Conservation (phyloP, 805 yeast species). For the Middelhovenomyces tepae region DNA sequence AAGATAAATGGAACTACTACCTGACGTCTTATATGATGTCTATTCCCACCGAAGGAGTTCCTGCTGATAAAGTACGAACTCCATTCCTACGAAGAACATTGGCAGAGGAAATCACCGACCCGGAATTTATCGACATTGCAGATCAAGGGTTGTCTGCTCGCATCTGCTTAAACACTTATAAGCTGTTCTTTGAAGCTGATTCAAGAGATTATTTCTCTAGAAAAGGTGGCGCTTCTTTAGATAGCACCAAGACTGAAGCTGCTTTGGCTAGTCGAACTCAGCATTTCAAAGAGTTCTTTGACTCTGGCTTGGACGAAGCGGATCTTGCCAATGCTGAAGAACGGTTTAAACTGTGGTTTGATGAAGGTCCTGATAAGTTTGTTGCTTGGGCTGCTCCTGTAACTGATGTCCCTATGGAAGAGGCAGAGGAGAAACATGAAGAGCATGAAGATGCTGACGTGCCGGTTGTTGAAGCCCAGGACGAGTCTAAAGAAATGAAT, state of each 20-base stretch:
- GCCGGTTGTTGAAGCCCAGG: conserved; percentile 2
- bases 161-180: conserved; percentile 67
- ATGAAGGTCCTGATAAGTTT: conserved; percentile 19
- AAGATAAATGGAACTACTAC: conserved; percentile 87
- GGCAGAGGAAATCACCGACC: conserved; percentile 18
- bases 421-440: conserved; percentile 7
- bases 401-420: conserved; percentile 4
- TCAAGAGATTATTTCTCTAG: conserved; percentile 75
- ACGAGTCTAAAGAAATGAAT: not conserved
- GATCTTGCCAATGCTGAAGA: conserved; percentile 24
- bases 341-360: conserved; percentile 17
- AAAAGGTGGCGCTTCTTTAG: conserved; percentile 36
- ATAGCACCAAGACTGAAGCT: conserved; percentile 6
- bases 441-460: conserved; percentile 12
- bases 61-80: conserved; percentile 61
- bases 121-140: conserved; percentile 40
- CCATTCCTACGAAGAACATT: conserved; percentile 60
- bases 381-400: conserved; percentile 2
- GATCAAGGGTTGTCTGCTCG: conserved; percentile 69
- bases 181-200: conserved; percentile 69
- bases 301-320: conserved; percentile 37
- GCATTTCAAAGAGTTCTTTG: conserved; percentile 33
- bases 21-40: conserved; percentile 88
- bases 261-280: conserved; percentile 12
- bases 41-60: conserved; percentile 94